phyloP scores from a whole-genome alignment of 768 basidiomycete species.

The Lyophyllum atratum region DNA sequence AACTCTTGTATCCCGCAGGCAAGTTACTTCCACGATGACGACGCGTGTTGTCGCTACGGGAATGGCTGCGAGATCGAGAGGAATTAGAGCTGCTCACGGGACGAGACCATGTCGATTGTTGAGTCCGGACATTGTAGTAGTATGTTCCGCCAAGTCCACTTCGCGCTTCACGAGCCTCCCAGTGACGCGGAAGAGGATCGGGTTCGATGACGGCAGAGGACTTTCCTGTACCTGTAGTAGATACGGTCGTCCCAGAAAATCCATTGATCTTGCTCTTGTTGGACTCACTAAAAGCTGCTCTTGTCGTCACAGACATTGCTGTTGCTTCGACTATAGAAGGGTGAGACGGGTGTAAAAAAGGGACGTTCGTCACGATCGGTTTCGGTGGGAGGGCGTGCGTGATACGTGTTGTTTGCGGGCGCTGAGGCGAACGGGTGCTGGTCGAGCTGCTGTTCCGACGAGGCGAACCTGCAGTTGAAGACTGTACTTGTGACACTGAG shows the following conservation, averaged over 20 bases:
- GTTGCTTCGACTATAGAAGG: slow-evolving; percentile 62
- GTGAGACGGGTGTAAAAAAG: slow-evolving; percentile 56
- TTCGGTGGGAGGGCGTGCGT: slow-evolving; percentile 74
- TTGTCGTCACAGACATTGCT: slow-evolving; percentile 49
- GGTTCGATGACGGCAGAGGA: slow-evolving; percentile 20
- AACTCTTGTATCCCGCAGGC: slow-evolving; percentile 24
- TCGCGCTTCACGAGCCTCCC: slow-evolving; percentile 60
- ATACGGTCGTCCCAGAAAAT: slow-evolving; percentile 26
- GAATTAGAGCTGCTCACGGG: slow-evolving; percentile 39
- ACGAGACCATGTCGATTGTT: slow-evolving; percentile 59
- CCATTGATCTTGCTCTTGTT: slow-evolving; percentile 33
- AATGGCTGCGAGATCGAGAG: slow-evolving; percentile 22
- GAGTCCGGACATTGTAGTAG: slow-evolving; percentile 59
- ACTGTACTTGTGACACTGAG: slow-evolving; percentile 9
- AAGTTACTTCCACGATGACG: slow-evolving; percentile 26
- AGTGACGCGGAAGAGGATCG: slow-evolving; percentile 52
- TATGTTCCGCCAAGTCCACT: slow-evolving; percentile 48
- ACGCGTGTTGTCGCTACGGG: slow-evolving; percentile 24
- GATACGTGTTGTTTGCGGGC: slow-evolving; percentile 38
- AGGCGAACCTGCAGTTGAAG: slow-evolving; percentile 16
- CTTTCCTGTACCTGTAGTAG: slow-evolving; percentile 20
- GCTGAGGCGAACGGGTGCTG: slow-evolving; percentile 22
- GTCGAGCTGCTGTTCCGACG: slow-evolving; percentile 9
- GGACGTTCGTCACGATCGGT: slow-evolving; percentile 52
- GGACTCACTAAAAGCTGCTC: slow-evolving; percentile 40